These are phyloP conservation scores for Sphaerulina populicola DNA, from an alignment of 2,329 filamentous ascomycete species.

Conservation along the genomic window DNA sequence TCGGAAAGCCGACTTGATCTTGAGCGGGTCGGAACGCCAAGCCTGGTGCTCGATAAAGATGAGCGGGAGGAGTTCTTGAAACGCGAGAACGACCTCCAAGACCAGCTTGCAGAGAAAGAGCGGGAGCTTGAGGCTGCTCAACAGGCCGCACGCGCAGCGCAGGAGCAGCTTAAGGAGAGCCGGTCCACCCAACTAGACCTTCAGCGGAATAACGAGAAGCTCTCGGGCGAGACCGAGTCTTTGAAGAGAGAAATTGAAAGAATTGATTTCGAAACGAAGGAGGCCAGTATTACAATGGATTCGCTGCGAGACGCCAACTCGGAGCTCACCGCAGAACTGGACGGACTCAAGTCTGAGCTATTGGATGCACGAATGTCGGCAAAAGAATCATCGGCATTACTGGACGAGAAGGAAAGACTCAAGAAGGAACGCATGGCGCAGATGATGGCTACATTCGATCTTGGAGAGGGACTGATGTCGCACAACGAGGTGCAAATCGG, in stretches of 20 bases:
- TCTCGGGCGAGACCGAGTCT: slow-evolving; percentile 80
- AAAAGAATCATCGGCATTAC: slow-evolving; percentile 78
- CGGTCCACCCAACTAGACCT: slow-evolving; percentile 79
- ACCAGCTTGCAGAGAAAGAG: slow-evolving; percentile 91
- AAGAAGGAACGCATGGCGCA: slow-evolving; percentile 99
- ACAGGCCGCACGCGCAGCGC: slow-evolving; percentile 69
- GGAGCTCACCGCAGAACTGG: slow-evolving; percentile 82
- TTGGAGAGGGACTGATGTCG: slow-evolving; percentile 86
- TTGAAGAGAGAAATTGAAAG: slow-evolving; percentile 96
- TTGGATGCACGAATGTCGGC: slow-evolving; percentile 94
- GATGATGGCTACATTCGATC: slow-evolving; percentile 99
- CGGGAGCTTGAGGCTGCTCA: slow-evolving; percentile 69
- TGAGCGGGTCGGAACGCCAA: slow-evolving; percentile 79
- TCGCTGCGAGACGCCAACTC: slow-evolving; percentile 90
- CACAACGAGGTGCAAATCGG: slow-evolving; percentile 82
- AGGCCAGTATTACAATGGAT: slow-evolving; percentile 96
- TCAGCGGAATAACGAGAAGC: slow-evolving; percentile 81
- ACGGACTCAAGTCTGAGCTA: slow-evolving; percentile 92
- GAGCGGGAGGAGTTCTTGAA: slow-evolving; percentile 93
- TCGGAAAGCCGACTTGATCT: slow-evolving; percentile 58
- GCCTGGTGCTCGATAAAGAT: slow-evolving; percentile 83
- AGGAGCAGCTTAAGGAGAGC: slow-evolving; percentile 74
- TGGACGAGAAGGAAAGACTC: slow-evolving; percentile 96
- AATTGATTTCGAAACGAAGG: slow-evolving; percentile 90
- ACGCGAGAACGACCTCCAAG: slow-evolving; percentile 92